Evolutionary conservation across 345 rosid species (phyloP).

Genomic region (Acer saccharum): DNA sequence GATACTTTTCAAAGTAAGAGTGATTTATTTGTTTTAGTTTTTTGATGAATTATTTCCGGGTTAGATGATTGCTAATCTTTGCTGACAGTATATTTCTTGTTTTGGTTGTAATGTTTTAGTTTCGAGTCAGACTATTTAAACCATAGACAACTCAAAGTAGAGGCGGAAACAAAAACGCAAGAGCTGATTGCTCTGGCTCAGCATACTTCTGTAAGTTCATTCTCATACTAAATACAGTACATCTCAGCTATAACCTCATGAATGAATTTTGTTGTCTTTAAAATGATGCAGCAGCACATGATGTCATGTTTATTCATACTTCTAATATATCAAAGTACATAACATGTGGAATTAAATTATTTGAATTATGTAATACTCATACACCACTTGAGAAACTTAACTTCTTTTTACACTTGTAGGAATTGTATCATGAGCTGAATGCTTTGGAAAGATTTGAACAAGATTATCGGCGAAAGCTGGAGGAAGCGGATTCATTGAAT

Average conservation of each 20-base stretch:
- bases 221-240: background rate
- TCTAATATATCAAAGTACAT: background rate
- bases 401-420: slow-evolving; percentile 40
- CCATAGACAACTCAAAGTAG: slow-evolving; percentile 44
- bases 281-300: background rate
- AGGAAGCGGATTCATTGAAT: slow-evolving; percentile 53
- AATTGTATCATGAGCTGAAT: slow-evolving; percentile 69
- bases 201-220: slow-evolving; percentile 72
- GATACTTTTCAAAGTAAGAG: slow-evolving; percentile 72
- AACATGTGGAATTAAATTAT: background rate
- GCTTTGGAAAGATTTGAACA: slow-evolving; percentile 68
- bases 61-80: slow-evolving; percentile 10
- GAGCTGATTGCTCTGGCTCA: slow-evolving; percentile 74
- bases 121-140: slow-evolving; percentile 54
- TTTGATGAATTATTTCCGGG: slow-evolving; percentile 1
- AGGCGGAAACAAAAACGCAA: slow-evolving; percentile 66
- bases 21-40: background rate
- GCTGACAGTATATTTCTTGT: slow-evolving; percentile 23
- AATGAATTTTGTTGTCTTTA: background rate
- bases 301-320: background rate
- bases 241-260: slow-evolving; percentile 1
- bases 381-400: slow-evolving; percentile 19
- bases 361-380: background rate
- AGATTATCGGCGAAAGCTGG: slow-evolving; percentile 54
- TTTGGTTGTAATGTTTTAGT: slow-evolving; percentile 46